Conservation (phyloP, 1,284 basidiomycete genomes). For the Microbotryomycetes sp. region DNA sequence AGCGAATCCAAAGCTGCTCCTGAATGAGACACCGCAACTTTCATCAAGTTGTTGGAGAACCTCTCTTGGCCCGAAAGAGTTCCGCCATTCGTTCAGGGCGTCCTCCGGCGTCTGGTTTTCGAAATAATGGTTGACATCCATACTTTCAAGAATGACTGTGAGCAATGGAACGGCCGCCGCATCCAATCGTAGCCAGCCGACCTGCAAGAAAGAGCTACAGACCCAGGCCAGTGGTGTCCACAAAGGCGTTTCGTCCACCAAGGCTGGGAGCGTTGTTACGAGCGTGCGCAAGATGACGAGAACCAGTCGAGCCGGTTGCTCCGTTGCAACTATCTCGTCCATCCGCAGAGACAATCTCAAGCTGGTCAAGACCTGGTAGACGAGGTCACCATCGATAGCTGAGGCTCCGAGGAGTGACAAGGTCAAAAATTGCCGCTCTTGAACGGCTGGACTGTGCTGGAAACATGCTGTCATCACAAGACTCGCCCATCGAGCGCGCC, state of each 20-base stretch:
- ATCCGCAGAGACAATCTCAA: slow-evolving; percentile 43
- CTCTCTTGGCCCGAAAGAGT: background rate
- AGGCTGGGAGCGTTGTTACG: slow-evolving; percentile 57
- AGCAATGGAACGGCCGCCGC: slow-evolving; percentile 81
- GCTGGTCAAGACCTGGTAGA: slow-evolving; percentile 82
- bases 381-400: slow-evolving; percentile 71
- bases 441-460: slow-evolving; percentile 82
- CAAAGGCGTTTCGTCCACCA: slow-evolving; percentile 53
- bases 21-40: background rate
- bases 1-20: background rate
- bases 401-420: slow-evolving; percentile 70
- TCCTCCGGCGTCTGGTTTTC: slow-evolving; percentile 67
- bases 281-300: slow-evolving; percentile 43
- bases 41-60: background rate
- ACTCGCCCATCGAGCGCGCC: slow-evolving; percentile 90
- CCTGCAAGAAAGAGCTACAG: slow-evolving; percentile 48
- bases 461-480: slow-evolving; percentile 86
- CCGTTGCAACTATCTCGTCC: too few relatives aligned
- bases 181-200: slow-evolving; percentile 43
- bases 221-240: slow-evolving; percentile 45
- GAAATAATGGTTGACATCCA: slow-evolving; percentile 59
- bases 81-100: background rate
- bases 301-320: background rate
- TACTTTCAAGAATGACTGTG: slow-evolving; percentile 67
- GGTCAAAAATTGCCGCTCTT: slow-evolving; percentile 79